Base-by-base conservation (phyloP, 306 rosid species). In the Gastrolobium villosum region DNA sequence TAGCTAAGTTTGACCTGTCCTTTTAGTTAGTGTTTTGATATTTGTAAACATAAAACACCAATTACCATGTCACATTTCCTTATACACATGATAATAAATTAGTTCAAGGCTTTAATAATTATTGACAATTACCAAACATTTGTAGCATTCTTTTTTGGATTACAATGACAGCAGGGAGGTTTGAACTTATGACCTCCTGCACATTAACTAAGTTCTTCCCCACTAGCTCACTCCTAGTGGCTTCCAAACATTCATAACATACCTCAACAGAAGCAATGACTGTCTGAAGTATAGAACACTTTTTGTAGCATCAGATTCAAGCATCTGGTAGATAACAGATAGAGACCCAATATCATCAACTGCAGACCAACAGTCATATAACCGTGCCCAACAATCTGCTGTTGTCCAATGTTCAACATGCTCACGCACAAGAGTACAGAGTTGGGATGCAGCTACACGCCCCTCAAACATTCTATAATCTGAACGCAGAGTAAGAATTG, bases 181-280 rank as follows among this genome's bases (percentile, higher is more conserved):
- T 13, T 61, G 50, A 20, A 36, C 55, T 36, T 48, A 70, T 70
- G 57, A 49, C 71, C 53, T 59, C 55, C 34, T 39, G 45, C 56
- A 79, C 28, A 39, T 40, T 44, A 59, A 37, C n/a, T 26, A 39
- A 5, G 48, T 26, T 65, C 64, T 49, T 60, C 46, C 59, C 5
- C n/a, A 46, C 26, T 60, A 35, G 56, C 11, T 30, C 54, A 13
- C 11, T 70, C 36, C 44, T 5, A 26, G 55, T 36, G 54, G 64
- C 43, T 60, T 70, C 54, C 1, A 31, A 45, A 70, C 50, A 78
- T 77, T 50, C 73, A 69, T 26, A 60, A 68, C 87, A 69, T 82
- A 94, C 98, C 98, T 88, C 69, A 92, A 89, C 78, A 94, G 98
- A 85, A 94, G 97, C 93, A 94, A 82, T 20, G 97, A 94, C 93